Evolutionary conservation across 768 basidiomycete genomes (phyloP).

Genomic region (Tulasnella calospora): DNA sequence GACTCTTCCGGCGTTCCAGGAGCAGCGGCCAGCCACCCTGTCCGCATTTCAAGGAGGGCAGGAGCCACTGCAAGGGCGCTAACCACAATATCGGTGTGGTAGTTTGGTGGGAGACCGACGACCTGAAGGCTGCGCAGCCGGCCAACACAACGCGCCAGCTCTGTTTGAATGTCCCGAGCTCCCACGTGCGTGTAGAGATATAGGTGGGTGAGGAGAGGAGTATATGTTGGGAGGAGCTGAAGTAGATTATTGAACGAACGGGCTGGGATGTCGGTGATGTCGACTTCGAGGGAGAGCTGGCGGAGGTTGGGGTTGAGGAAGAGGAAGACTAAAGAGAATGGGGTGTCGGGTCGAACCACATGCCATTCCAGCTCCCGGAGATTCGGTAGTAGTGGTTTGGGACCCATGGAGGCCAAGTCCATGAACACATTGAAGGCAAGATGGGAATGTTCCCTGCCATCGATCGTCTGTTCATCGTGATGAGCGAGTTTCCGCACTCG

Average conservation of each 20-base stretch:
- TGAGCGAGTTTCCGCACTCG: slow-evolving; percentile 7
- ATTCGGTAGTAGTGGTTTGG: slow-evolving; percentile 15
- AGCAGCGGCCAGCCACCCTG: slow-evolving; percentile 21
- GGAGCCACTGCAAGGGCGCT: slow-evolving; percentile 17
- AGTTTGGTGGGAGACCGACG: slow-evolving; percentile 14
- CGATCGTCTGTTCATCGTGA: slow-evolving; percentile 24
- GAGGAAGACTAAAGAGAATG: slow-evolving; percentile 20
- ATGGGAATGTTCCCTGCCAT: slow-evolving; percentile 18
- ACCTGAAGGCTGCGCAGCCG: slow-evolving; percentile 14
- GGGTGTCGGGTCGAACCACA: slow-evolving; percentile 12
- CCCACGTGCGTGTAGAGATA: slow-evolving; percentile 16
- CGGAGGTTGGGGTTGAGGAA: slow-evolving; percentile 20
- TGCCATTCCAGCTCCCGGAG: slow-evolving; percentile 21
- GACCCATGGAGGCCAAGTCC: slow-evolving; percentile 12
- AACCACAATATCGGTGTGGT: slow-evolving; percentile 16
- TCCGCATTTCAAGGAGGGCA: slow-evolving; percentile 16
- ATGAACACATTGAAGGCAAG: slow-evolving; percentile 13
- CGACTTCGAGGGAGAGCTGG: slow-evolving; percentile 19
- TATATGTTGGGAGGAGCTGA: slow-evolving; percentile 9
- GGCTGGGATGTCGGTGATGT: slow-evolving; percentile 21
- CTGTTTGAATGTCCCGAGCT: not conserved
- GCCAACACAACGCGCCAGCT: not conserved
- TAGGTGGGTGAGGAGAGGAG: slow-evolving; percentile 20
- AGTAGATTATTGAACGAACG: slow-evolving; percentile 11
- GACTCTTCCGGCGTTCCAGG: slow-evolving; percentile 19